Conservation (phyloP, 768 basidiomycete species). For the Nevesoporus exiguus region DNA sequence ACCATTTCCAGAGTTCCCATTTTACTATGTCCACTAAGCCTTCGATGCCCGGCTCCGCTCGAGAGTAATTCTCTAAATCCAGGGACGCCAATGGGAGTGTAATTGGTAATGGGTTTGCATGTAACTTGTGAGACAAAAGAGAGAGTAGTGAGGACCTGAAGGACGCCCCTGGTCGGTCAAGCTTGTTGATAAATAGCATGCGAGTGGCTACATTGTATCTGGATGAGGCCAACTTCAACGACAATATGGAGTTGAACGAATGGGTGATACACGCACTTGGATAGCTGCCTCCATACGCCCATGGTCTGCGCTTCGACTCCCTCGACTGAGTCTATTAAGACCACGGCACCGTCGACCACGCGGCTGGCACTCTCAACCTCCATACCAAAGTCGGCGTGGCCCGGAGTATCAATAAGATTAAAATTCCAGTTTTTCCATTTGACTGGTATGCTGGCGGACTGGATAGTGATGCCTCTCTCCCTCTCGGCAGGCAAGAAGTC, state of each 20-base stretch:
- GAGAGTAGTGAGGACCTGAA: slow-evolving; percentile 70
- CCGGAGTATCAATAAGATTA: slow-evolving; percentile 88
- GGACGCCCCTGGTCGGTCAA: slow-evolving; percentile 84
- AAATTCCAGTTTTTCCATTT: slow-evolving; percentile 82
- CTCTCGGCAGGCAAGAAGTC: slow-evolving; percentile 89
- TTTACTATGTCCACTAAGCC: slow-evolving; percentile 80
- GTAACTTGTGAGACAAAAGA: slow-evolving; percentile 68
- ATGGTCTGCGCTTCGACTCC: slow-evolving; percentile 89
- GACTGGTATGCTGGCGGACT: slow-evolving; percentile 88
- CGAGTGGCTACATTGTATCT: slow-evolving; percentile 81
- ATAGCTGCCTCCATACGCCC: slow-evolving; percentile 84
- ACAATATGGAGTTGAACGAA: not conserved
- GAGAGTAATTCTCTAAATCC: slow-evolving; percentile 55
- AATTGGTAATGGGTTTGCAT: slow-evolving; percentile 67
- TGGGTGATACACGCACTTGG: slow-evolving; percentile 55
- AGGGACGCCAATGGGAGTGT: slow-evolving; percentile 80
- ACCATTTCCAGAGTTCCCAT: slow-evolving; percentile 83
- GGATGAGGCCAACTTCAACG: slow-evolving; percentile 2
- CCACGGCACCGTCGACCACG: slow-evolving; percentile 85
- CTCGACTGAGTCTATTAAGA: slow-evolving; percentile 86
- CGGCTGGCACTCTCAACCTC: slow-evolving; percentile 92
- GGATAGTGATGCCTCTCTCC: slow-evolving; percentile 89
- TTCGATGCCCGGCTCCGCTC: slow-evolving; percentile 80
- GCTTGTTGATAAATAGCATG: slow-evolving; percentile 82
- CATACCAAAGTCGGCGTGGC: slow-evolving; percentile 96